phyloP scores from a whole-genome alignment of 495 filamentous ascomycete species.

The Penicillium argentinense region DNA sequence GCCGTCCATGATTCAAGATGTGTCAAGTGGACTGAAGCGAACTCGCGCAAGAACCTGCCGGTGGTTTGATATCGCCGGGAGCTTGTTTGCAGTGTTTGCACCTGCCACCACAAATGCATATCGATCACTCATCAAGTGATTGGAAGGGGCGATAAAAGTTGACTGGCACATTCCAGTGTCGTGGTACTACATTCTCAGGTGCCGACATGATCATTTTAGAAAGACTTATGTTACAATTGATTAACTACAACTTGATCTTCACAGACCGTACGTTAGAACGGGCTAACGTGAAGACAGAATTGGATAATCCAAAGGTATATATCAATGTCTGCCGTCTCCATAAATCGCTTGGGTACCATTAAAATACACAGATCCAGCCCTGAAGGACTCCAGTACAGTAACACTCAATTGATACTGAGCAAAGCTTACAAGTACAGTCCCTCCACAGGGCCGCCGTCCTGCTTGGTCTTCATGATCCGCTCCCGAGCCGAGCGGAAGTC shows the following conservation, averaged over 20 bases:
- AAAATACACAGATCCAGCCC: conserved; percentile 29
- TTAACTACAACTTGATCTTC: no score
- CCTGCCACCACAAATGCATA: no score
- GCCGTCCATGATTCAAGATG: conserved; percentile 48
- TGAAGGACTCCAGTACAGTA: conserved; percentile 11
- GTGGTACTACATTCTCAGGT: no score
- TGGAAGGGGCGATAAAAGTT: no score
- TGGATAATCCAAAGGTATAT: background rate
- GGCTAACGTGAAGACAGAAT: no score
- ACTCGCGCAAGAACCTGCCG: conserved; percentile 7
- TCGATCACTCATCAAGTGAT: conserved; percentile 2
- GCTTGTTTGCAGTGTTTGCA: conserved; percentile 45
- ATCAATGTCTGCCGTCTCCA: conserved; percentile 14
- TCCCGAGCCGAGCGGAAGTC: conserved; percentile 93
- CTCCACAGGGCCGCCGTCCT: conserved; percentile 90
- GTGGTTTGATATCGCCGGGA: conserved; percentile 28
- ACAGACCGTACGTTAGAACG: no score
- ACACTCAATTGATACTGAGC: conserved; percentile 3
- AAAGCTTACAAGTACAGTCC: conserved; percentile 88
- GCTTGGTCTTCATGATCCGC: conserved; percentile 97
- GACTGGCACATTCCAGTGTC: no score
- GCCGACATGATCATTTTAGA: no score
- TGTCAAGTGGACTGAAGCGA: conserved; percentile 3
- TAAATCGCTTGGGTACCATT: conserved; percentile 20
- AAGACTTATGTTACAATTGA: no score